Base-by-base conservation (phyloP, 2,329 filamentous ascomycete genomes). In the Alternaria sp. region DNA sequence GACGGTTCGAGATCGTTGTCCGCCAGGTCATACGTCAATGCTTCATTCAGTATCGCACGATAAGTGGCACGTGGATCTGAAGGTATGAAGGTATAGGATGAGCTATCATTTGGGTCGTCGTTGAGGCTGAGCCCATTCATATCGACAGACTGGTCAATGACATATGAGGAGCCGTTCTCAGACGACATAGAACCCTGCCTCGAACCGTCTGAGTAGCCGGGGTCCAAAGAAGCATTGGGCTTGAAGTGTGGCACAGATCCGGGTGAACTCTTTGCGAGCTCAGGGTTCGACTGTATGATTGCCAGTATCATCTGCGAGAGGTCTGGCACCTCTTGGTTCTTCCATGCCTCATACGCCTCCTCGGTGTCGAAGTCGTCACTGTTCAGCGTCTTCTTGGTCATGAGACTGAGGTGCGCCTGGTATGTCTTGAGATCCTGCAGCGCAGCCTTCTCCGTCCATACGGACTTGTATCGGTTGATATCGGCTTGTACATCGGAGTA, bases 261-360 rank as follows among this genome's bases (percentile, higher is more conserved):
- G 1, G 90, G 87, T 5, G 91, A 90, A 67, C 87, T 90, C 76
- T 93, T 96, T 54, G 93, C 91, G 56, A 98, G 84, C 68, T 95
- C 91, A 5, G 94, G 95, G 70, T 92, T 93, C 6, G 91, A 91
- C 64, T 92, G 93, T 44, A 98, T 84, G 67, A 99, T 93, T 40
- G 94, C 92, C 72, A 97, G 86, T 86, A 99, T 96, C 89, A 98
- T 93, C 71, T 96, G 92, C 6, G 93, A 96, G 45, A 99, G 83
- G 71, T 97, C 93, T 12, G 91, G 91, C 4, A 88, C 87, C 79
- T 99, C 96, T n/a, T 89, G 88, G 76, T 92, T 95, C 79, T 93
- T 96, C 96, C 96, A 99, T 46, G 88, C 85, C 67, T 94, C 89
- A 77, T 94, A 99, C 4, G 91, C 90, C 64, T 97, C 93, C 60